Base-by-base conservation (phyloP, 768 basidiomycete genomes). In the Psilocybe sp. region DNA sequence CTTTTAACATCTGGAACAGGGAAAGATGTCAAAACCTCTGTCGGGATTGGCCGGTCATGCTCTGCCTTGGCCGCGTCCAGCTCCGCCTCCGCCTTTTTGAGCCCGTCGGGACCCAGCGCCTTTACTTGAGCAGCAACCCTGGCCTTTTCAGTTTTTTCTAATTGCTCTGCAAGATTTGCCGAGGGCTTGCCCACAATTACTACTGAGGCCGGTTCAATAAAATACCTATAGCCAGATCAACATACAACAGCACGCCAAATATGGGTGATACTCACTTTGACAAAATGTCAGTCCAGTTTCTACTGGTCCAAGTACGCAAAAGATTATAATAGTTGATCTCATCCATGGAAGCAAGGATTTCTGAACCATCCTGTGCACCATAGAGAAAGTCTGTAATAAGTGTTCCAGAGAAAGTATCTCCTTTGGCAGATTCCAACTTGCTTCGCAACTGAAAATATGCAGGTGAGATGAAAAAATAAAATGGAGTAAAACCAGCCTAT, bases 111-210 rank as follows among this genome's bases (percentile, higher is more conserved):
- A 19, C 96, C 97, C 8, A 97, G 79, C 33, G 65, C 65, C 53
- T 78, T 70, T 31, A 86, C 78, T 64, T 93, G 92, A 8, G 73
- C 74, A 3, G 77, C 80, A 20, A 94, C 72, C 46, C 95, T 84
- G 12, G 74, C 79, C 64, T 89, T 91, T 64, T 97, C 93, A 31
- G 85, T 84, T 38, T 75, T 75, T 58, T 94, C 90, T 19, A 98
- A 76, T 56, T 83, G 84, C 33, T 87, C 85, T 0, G 88, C 89
- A 23, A 98, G 78, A 12, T 69, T 71, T 4, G 92, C 87, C 1
- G 97, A 98, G 3, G 97, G 97, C 62, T 85, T 91, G 18, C 95
- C 96, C 31, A 85, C 67, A 42, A 98, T 73, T n/a, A 91, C 81
- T 40, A 91, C 74, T 16, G 83, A 81, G 15, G 85, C 76, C 0